Evolutionary conservation across 225 moss, liverwort and hornwort species (phyloP).

Genomic region (Pseudoscleropodium purum): DNA sequence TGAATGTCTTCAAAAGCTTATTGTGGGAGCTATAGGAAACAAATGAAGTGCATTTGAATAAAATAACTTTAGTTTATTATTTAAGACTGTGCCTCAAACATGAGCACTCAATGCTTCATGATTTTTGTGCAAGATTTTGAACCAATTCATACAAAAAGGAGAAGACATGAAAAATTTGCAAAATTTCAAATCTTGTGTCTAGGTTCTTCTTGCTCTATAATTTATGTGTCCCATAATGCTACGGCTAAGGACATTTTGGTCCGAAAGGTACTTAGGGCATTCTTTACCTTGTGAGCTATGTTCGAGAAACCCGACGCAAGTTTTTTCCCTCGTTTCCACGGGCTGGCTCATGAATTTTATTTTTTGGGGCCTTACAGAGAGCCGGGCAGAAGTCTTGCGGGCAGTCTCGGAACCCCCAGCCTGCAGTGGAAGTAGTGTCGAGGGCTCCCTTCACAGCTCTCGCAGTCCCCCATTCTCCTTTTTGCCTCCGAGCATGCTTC

Average conservation of each 20-base stretch:
- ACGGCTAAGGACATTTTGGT: not conserved
- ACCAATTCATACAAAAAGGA: not conserved
- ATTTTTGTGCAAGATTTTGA: not conserved
- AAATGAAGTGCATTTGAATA: not conserved
- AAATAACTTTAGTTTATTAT: too few species aligned
- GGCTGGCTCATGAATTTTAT: not conserved
- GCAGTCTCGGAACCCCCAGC: not conserved
- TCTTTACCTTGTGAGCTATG: not conserved
- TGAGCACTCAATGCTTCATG: too few species aligned
- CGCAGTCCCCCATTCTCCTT: not conserved
- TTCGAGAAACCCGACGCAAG: not conserved
- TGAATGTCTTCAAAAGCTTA: not conserved
- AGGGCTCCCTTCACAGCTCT: not conserved
- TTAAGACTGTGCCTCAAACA: accelerated
- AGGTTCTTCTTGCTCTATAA: not conserved
- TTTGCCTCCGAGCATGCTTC: not conserved
- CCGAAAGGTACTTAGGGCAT: not conserved
- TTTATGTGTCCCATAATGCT: not conserved
- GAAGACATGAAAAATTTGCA: too few species aligned
- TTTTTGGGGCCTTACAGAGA: too few species aligned
- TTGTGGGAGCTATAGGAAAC: not conserved
- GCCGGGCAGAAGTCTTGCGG: not conserved
- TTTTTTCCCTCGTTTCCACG: not conserved
- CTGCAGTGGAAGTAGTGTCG: not conserved
- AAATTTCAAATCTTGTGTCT: not conserved